phyloP scores from a whole-genome alignment of 2,329 filamentous ascomycete species.

The Teratosphaeria nubilosa region DNA sequence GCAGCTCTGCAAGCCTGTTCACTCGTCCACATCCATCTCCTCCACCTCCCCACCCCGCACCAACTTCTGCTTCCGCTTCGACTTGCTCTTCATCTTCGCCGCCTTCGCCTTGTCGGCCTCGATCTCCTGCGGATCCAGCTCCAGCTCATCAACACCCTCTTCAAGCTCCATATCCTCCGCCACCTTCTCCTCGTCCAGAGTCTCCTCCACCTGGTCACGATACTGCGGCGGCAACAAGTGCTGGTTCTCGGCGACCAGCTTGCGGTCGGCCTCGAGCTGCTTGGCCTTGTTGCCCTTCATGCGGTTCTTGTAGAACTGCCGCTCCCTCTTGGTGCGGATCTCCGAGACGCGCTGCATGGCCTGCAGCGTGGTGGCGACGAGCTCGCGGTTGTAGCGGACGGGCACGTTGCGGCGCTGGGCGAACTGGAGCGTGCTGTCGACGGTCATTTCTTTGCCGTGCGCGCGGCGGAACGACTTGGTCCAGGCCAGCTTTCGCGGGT shows the following conservation, averaged over 20 bases:
- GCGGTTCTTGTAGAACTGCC: slow-evolving; percentile 86
- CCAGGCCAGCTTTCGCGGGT: slow-evolving; percentile 93
- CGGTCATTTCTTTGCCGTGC: slow-evolving; percentile 74
- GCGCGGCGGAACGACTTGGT: slow-evolving; percentile 85
- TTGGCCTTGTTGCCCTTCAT: slow-evolving; percentile 84
- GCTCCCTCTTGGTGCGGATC: slow-evolving; percentile 73
- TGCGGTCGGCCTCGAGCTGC: slow-evolving; percentile 68
- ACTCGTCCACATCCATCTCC: slow-evolving; percentile 34
- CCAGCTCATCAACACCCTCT: slow-evolving; percentile 16
- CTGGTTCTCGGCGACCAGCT: slow-evolving; percentile 83
- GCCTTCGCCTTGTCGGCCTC: slow-evolving; percentile 26
- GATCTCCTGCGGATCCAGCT: slow-evolving; percentile 33
- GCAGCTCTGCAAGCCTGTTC: slow-evolving; percentile 2
- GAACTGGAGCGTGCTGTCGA: slow-evolving; percentile 89
- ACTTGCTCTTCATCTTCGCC: slow-evolving; percentile 27
- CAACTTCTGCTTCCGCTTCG: slow-evolving; percentile 39
- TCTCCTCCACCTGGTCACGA: slow-evolving; percentile 34
- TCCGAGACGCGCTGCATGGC: slow-evolving; percentile 87
- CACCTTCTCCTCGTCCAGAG: slow-evolving; percentile 50
- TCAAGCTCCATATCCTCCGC: slow-evolving; percentile 37
- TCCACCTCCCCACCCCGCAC: slow-evolving; percentile 33
- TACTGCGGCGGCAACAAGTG: slow-evolving; percentile 66
- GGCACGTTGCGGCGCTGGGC: slow-evolving; percentile 88
- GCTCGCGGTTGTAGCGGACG: slow-evolving; percentile 88
- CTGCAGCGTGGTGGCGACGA: slow-evolving; percentile 75